These are phyloP conservation scores for Dryadomyces sulphureus DNA, from an alignment of 2,329 filamentous ascomycete genomes.

Conservation along the genomic window DNA sequence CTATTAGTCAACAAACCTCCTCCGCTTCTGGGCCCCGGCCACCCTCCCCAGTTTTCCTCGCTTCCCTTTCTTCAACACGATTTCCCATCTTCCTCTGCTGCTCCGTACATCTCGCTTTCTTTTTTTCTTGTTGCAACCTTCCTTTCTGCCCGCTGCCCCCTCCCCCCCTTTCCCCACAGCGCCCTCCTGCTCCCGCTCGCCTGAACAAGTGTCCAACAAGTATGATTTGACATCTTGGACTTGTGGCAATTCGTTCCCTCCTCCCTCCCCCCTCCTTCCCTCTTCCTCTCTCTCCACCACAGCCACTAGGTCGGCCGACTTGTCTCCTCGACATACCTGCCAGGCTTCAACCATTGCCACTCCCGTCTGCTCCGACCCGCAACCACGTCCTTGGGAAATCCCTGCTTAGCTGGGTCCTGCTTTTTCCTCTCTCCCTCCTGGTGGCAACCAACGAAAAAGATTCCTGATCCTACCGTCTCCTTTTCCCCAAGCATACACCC, in stretches of 20 bases:
- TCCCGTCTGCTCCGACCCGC: neutral
- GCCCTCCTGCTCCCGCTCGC: neutral
- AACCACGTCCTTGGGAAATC: neutral
- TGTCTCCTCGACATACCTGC: neutral
- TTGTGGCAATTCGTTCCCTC: neutral
- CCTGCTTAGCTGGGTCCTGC: slow-evolving; percentile 1
- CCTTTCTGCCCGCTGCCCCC: neutral
- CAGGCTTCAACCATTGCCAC: neutral
- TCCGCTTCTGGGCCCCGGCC: too few relatives aligned
- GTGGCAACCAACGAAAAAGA: neutral
- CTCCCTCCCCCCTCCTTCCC: neutral
- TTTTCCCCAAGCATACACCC: neutral
- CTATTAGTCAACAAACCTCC: too few relatives aligned
- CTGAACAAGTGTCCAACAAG: neutral
- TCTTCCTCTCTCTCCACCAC: neutral
- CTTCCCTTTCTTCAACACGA: neutral
- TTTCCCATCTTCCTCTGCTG: neutral
- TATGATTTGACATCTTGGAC: slow-evolving; percentile 9
- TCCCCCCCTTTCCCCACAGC: neutral
- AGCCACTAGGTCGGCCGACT: neutral
- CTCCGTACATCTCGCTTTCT: neutral
- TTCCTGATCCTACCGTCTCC: neutral
- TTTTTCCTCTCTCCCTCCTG: neutral
- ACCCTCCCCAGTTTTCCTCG: neutral
- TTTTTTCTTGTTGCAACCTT: neutral